phyloP scores from a whole-genome alignment of 164 flowering plant species.

The Umbilicus rupestris region DNA sequence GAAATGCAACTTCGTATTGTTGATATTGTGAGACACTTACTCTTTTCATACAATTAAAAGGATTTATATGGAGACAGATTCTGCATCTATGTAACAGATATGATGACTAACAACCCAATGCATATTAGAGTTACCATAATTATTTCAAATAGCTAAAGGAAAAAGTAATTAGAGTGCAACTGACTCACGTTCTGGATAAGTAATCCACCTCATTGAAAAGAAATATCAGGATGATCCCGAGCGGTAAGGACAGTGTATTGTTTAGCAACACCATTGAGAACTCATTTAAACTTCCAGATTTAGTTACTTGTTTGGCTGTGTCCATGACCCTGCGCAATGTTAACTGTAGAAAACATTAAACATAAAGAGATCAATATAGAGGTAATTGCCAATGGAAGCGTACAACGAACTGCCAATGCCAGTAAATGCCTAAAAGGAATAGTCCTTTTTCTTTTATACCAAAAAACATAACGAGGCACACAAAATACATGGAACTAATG shows the following conservation, averaged over 20 bases:
- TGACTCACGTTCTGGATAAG: conserved; percentile 69
- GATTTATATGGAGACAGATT: neutral
- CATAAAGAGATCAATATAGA: neutral
- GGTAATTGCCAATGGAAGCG: neutral
- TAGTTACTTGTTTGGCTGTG: conserved; percentile 86
- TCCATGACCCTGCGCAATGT: conserved; percentile 94
- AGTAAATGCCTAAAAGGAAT: neutral
- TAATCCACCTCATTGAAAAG: conserved; percentile 83
- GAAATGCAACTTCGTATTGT: neutral
- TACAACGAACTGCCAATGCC: neutral
- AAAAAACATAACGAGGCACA: neutral
- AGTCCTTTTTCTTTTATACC: neutral
- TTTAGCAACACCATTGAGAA: conserved; percentile 97
- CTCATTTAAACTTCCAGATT: conserved; percentile 85
- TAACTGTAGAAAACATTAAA: conserved; percentile 40
- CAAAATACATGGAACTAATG: neutral
- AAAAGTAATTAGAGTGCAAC: neutral
- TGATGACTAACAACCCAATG: neutral
- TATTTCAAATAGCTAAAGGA: neutral
- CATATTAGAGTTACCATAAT: neutral
- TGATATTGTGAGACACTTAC: neutral
- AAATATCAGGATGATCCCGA: conserved; percentile 61
- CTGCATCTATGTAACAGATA: neutral
- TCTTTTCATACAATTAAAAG: neutral
- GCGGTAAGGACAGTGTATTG: conserved; percentile 81